Percentiles rank a stretch among this genome's conserved stretches.
phyloP scores from a whole-genome alignment of 768 basidiomycete species.

The Psilocybe cyanescens region DNA sequence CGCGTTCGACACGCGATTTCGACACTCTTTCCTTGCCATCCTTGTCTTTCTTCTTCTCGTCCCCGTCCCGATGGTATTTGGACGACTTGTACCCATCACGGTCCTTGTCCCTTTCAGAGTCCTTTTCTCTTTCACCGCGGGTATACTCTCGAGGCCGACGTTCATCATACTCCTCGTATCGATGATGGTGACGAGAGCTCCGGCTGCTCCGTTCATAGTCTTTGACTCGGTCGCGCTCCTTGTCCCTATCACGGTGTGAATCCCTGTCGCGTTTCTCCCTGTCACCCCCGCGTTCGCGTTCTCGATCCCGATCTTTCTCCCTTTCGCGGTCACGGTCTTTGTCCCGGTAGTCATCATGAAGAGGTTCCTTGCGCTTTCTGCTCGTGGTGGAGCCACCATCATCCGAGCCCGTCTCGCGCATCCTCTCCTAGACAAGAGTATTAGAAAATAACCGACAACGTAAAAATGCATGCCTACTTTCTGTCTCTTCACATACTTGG shows the following conservation, averaged over 20 bases:
- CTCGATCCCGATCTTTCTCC: constrained; percentile 39
- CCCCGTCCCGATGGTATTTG: constrained; percentile 53
- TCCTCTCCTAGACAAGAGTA: constrained; percentile 60
- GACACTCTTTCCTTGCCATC: constrained; percentile 46
- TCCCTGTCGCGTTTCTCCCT: constrained; percentile 23
- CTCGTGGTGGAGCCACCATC: constrained; percentile 85
- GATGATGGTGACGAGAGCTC: constrained; percentile 48
- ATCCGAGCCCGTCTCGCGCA: constrained; percentile 77
- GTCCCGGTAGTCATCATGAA: constrained; percentile 40
- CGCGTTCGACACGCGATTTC: constrained; percentile 36
- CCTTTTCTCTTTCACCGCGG: constrained; percentile 40
- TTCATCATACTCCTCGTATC: constrained; percentile 51
- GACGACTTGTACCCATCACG: constrained; percentile 46
- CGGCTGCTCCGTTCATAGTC: constrained; percentile 41
- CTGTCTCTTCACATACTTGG: constrained; percentile 88
- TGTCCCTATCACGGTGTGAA: constrained; percentile 35
- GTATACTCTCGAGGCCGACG: constrained; percentile 46
- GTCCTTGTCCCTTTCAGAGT: constrained; percentile 43
- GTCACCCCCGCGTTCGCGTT: constrained; percentile 21
- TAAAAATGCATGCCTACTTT: constrained; percentile 55
- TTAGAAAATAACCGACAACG: neutral
- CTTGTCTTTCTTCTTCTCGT: constrained; percentile 56
- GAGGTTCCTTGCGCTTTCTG: constrained; percentile 79
- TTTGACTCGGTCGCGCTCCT: constrained; percentile 38
- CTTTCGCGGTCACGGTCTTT: constrained; percentile 69